Evolutionary conservation across 1,139 yeast species (phyloP).

Genomic region (Yamadazyma sp.): DNA sequence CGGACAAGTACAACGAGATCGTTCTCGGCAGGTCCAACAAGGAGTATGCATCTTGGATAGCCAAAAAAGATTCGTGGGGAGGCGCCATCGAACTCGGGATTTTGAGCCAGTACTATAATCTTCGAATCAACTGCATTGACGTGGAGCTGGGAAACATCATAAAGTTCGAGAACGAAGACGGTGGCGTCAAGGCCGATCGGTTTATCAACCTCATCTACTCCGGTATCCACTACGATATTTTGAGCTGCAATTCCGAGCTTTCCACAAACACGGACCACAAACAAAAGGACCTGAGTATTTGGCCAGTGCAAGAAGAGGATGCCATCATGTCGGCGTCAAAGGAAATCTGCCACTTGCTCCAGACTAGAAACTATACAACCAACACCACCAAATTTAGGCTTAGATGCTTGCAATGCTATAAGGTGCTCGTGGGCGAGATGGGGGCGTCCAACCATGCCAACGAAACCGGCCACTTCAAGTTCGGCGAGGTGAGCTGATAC

Average conservation of each 20-base stretch:
- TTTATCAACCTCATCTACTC: slow-evolving; percentile 61
- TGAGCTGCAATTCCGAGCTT: slow-evolving; percentile 40
- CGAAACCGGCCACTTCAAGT: slow-evolving; percentile 59
- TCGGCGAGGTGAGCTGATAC: slow-evolving; percentile 52
- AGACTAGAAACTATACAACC: slow-evolving; percentile 59
- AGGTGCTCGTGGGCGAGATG: slow-evolving; percentile 58
- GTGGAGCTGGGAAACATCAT: slow-evolving; percentile 65
- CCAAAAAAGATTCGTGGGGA: slow-evolving; percentile 70
- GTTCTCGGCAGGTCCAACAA: slow-evolving; percentile 54
- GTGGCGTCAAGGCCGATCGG: slow-evolving; percentile 22
- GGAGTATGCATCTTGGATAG: slow-evolving; percentile 65
- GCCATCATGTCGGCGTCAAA: slow-evolving; percentile 35
- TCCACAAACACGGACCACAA: slow-evolving; percentile 21
- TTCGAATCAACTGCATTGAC: slow-evolving; percentile 64
- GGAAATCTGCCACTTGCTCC: slow-evolving; percentile 46
- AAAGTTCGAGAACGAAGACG: slow-evolving; percentile 44
- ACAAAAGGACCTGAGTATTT: slow-evolving; percentile 40
- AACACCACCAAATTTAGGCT: slow-evolving; percentile 64
- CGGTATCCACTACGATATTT: slow-evolving; percentile 77
- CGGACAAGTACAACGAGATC: slow-evolving; percentile 51
- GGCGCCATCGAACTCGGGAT: slow-evolving; percentile 82
- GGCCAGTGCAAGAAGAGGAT: slow-evolving; percentile 19
- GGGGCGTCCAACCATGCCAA: slow-evolving; percentile 70
- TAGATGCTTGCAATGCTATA: slow-evolving; percentile 58
- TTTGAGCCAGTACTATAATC: slow-evolving; percentile 51